A percentile compares a stretch with the other conserved stretches of the same genome.
Conservation (phyloP, 768 basidiomycete species). For the Lanmaoa pseudosensibilis region DNA sequence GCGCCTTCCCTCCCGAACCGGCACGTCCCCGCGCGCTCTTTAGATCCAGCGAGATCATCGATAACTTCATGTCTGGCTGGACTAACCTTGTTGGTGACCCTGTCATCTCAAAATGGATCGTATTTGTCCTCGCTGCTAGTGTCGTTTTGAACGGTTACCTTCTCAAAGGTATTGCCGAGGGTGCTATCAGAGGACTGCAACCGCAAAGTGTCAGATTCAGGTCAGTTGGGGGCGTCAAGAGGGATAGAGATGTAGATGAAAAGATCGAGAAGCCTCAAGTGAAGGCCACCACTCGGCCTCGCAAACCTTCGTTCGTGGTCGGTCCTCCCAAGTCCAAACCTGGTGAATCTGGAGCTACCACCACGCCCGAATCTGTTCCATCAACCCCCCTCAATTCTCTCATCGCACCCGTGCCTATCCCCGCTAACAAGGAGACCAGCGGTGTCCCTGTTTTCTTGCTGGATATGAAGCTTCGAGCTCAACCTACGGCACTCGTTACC, state of each 20-base stretch:
- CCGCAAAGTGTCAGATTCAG: conserved; percentile 31
- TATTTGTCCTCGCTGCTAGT: conserved; percentile 79
- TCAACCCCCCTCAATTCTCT: conserved; percentile 17
- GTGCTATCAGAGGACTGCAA: conserved; percentile 37
- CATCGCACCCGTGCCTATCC: conserved; percentile 27
- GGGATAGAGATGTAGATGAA: conserved; percentile 23
- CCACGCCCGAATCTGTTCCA: conserved; percentile 17
- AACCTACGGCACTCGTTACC: conserved; percentile 14
- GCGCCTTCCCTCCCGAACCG: conserved; percentile 39
- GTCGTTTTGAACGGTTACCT: conserved; percentile 92
- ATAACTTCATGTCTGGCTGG: conserved; percentile 90
- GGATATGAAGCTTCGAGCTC: conserved; percentile 36
- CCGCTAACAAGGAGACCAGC: conserved; percentile 15
- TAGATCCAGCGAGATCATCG: conserved; percentile 57
- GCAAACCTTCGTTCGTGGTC: conserved; percentile 26
- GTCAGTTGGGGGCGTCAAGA: conserved; percentile 23
- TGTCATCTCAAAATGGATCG: conserved; percentile 92
- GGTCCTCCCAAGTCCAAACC: conserved; percentile 23
- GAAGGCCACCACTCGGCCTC: conserved; percentile 11
- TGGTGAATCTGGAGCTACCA: conserved; percentile 16
- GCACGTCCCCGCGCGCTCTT: conserved; percentile 33
- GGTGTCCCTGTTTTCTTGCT: conserved; percentile 32
- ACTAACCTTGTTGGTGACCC: conserved; percentile 91
- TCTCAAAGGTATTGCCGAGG: conserved; percentile 79
- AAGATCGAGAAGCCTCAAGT: conserved; percentile 19